Conservation (phyloP, 345 rosid species). For the Chamaenerion angustifolium region DNA sequence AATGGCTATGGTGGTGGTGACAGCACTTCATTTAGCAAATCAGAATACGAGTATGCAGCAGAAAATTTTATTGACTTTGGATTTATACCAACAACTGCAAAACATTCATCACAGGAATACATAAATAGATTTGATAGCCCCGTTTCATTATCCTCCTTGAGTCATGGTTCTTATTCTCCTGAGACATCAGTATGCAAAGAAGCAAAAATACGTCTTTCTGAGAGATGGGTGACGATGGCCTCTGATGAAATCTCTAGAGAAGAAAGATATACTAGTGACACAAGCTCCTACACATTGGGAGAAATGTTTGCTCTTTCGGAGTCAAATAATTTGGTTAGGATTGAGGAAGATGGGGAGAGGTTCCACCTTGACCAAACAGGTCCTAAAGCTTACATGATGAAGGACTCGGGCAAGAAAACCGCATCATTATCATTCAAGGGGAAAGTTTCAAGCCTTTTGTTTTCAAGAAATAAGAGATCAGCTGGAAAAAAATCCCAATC, state of each 20-base stretch:
- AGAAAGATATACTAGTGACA: conserved; percentile 15
- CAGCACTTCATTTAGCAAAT: conserved; percentile 61
- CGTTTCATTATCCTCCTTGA: conserved; percentile 51
- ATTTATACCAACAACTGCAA: conserved; percentile 56
- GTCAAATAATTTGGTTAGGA: conserved; percentile 18
- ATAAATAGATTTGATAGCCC: conserved; percentile 64
- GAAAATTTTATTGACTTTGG: conserved; percentile 63
- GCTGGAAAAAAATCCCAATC: conserved; percentile 22
- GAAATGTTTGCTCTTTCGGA: conserved; percentile 90
- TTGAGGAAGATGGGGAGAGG: conserved; percentile 30
- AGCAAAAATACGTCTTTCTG: conserved; percentile 55
- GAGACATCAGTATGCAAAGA: conserved; percentile 47
- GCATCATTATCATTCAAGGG: conserved; percentile 43
- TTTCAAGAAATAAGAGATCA: conserved; percentile 36
- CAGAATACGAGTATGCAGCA: conserved; percentile 15
- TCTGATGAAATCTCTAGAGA: conserved; percentile 42
- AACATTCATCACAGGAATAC: conserved; percentile 73
- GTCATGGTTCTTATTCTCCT: conserved; percentile 57
- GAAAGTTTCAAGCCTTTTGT: conserved; percentile 51
- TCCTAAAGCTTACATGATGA: conserved; percentile 1
- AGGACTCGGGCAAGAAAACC: conserved; percentile 35
- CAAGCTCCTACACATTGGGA: conserved; percentile 74
- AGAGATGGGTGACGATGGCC: conserved; percentile 90
- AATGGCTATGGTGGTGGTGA: conserved; percentile 23
- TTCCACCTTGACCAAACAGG: conserved; percentile 28